Base-by-base conservation (phyloP, 495 filamentous ascomycete genomes). In the Wilcoxina mikolae region DNA sequence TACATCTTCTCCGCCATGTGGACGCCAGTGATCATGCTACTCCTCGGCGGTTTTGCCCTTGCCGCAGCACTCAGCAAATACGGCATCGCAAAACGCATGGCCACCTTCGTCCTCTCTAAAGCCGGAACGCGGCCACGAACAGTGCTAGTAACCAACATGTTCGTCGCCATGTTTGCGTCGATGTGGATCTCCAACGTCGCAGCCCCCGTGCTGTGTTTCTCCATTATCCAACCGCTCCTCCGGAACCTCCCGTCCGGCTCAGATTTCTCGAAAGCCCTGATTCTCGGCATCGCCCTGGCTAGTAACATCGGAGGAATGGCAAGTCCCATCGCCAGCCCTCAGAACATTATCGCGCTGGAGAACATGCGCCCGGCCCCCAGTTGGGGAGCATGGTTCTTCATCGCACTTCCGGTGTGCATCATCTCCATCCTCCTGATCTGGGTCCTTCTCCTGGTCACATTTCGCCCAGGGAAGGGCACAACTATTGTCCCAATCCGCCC, bases 111-210 rank as follows among this genome's bases (percentile, higher is more conserved):
- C n/a, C 77, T 99, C 31, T 90, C 85, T 73, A 95, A 94, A 70
- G 91, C 91, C 29, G 91, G 91, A 9, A 94, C 91, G 9, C 80
- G 79, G 61, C 90, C 93, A 3, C 74, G 82, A 44, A 84, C 83
- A 17, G 88, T 99, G 18, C 76, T 99, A 11, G 63, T 99, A 23
- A 88, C 89, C 24, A 94, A 88, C 68, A 99, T 99, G 91, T 94
- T 94, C 60, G 91, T 99, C 42, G 91, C 91, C 57, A 89, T 90
- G 70, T 90, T 96, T 65, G 78, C 90, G 31, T 94, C 87, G 60
- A 99, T 99, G 91, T 89, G 93, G 78, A 95, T 99, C 64, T 93
- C 85, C 68, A 99, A 99, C 59, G 91, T 99, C 29, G 91, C 91
- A 17, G 90, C 93, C 3, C 91, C 91, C 0, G 91, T 99, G n/a